Evolutionary conservation across 495 filamentous ascomycete species (phyloP), one percentile per base, ranked within the genome.

Genomic region (Penicillium paxilli): DNA sequence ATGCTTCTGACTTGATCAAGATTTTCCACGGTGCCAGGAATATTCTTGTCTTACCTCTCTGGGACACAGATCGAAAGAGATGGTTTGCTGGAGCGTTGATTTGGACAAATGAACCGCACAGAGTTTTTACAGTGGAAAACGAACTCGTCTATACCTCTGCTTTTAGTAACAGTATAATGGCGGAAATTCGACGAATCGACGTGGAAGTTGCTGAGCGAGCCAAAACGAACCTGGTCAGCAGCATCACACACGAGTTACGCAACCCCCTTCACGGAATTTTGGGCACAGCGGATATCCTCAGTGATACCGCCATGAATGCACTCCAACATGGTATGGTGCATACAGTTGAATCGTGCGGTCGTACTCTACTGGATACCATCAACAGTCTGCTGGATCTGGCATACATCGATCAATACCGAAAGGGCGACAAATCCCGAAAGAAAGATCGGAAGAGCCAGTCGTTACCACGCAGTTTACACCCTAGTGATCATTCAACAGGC

Each of bases 231-330:
- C 82, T 90, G 44, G 82, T 91, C 32, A 85, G 81, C 4, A 87
- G 81, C 32, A 84, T 91, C 22, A 84, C 82, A 2, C 87, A 91
- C 55, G 87, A 91, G 57, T 72, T 90, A 12, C 75, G 87, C 11
- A 84, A 75, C 3, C 87, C 87, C 1, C 63, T 91, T 12, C 85
- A 89, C 59, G 86, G 84, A 1, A 85, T 88, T 37, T 53, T 88
- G 0, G 83, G 81, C 0, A 83, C 76, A 44, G 76, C 80, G 6
- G 85, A 90, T 55, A 78, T 91, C 48, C 63, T 91, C 6, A 66
- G 64, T 38, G 84, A 86, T 24, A 82, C 78, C 4, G 68, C 76
- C 14, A 70, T 83, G 49, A 78, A 84, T 52, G 69, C 68, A 10
- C 72, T 80, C 28, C 82, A 86, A 47, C 72, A 72, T 35, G 80